Conservation (phyloP, 23 red algal species). For the Cyanidioschyzon merolae region DNA sequence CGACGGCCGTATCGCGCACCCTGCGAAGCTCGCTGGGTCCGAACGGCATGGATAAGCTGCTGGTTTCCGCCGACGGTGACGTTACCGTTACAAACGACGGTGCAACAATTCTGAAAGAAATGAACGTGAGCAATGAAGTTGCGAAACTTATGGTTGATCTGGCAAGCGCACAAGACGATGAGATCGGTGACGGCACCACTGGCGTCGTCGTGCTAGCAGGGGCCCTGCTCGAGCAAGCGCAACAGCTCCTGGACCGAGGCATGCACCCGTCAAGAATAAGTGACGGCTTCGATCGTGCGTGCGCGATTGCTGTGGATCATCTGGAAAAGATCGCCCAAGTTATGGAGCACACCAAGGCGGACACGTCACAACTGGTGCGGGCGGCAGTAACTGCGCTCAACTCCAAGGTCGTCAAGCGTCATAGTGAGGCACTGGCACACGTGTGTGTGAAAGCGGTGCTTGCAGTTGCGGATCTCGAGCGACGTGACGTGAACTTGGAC, state of each 20-base stretch:
- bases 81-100: constrained; percentile 99
- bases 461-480: constrained; percentile 83
- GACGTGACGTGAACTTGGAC: constrained; percentile 92
- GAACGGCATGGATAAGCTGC: constrained; percentile 98
- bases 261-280: constrained; percentile 84
- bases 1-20: constrained; percentile 61
- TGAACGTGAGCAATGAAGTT: constrained; percentile 88
- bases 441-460: constrained; percentile 84
- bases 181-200: constrained; percentile 98
- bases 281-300: constrained; percentile 94
- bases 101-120: constrained; percentile 91
- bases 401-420: constrained; percentile 89
- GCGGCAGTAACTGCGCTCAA: constrained; percentile 89
- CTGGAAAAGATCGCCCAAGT: constrained; percentile 51
- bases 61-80: constrained; percentile 89
- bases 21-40: constrained; percentile 85
- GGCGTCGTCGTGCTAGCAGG: constrained; percentile 94
- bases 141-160: constrained; percentile 92
- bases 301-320: constrained; percentile 9
- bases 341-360: constrained; percentile 42
- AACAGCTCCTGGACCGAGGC: constrained; percentile 74
- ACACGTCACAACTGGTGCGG: constrained; percentile 50
- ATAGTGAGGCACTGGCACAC: constrained; percentile 61
- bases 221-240: constrained; percentile 78
- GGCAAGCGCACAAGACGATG: constrained; percentile 89